A percentile compares a stretch with the other conserved stretches of the same genome.
These are phyloP conservation scores for Ehretia macrophylla DNA, from an alignment of 257 asterid genomes.

Conservation along the genomic window DNA sequence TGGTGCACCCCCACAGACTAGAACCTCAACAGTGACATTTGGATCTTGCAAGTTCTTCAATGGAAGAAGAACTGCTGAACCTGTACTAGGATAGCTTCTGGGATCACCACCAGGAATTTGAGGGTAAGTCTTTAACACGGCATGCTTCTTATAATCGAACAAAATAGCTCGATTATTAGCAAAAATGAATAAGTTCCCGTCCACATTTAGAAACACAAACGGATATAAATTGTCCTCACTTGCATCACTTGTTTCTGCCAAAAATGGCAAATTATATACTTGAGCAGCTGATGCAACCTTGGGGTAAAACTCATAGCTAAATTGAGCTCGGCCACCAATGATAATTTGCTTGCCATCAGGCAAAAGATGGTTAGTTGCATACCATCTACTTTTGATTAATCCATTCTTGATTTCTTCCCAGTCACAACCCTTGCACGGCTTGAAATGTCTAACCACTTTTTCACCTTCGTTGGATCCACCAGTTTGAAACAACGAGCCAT, in stretches of 20 bases:
- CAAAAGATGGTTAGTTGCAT: slow-evolving; percentile 8
- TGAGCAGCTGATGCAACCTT: neutral
- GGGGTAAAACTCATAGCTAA: slow-evolving; percentile 11
- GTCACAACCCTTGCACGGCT: slow-evolving; percentile 27
- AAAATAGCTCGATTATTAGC: slow-evolving; percentile 43
- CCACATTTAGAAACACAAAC: slow-evolving; percentile 37
- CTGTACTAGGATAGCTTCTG: slow-evolving; percentile 51
- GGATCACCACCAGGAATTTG: slow-evolving; percentile 43
- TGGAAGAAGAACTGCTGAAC: slow-evolving; percentile 59
- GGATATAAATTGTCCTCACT: slow-evolving; percentile 24
- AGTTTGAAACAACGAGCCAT: slow-evolving; percentile 17
- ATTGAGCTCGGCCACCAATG: slow-evolving; percentile 5
- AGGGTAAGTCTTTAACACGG: slow-evolving; percentile 33
- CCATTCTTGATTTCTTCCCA: slow-evolving; percentile 36
- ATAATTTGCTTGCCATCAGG: slow-evolving; percentile 4
- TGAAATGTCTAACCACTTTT: slow-evolving; percentile 3
- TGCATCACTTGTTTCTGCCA: slow-evolving; percentile 1
- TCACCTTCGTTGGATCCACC: slow-evolving; percentile 33
- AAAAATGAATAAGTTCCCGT: slow-evolving; percentile 45
- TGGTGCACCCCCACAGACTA: slow-evolving; percentile 41
- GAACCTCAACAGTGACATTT: slow-evolving; percentile 8
- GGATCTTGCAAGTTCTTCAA: slow-evolving; percentile 15
- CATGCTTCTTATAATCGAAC: slow-evolving; percentile 22
- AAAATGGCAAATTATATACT: neutral
- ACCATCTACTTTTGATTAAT: slow-evolving; percentile 22